Evolutionary conservation across 257 asterid genomes (phyloP).

Genomic region (Ajuga chamaepitys): DNA sequence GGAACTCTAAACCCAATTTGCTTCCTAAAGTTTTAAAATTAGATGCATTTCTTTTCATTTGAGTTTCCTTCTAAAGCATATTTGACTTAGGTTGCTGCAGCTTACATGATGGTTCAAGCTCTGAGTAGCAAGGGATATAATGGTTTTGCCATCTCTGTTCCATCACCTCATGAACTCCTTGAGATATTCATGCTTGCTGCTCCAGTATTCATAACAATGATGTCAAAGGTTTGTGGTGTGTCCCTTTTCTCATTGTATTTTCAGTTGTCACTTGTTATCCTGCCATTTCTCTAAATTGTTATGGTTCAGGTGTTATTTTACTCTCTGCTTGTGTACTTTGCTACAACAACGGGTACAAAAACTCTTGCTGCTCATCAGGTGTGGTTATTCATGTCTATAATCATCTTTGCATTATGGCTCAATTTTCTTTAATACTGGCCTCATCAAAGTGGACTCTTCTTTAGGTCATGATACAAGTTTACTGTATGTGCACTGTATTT

Average conservation of each 20-base stretch:
- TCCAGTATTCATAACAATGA: conserved; percentile 90
- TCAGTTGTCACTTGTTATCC: conserved; percentile 1
- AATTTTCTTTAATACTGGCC: background rate
- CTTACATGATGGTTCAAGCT: conserved; percentile 79
- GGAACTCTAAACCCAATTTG: background rate
- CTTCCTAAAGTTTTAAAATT: background rate
- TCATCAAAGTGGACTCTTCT: conserved; percentile 4
- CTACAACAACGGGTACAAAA: conserved; percentile 84
- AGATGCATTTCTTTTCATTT: background rate
- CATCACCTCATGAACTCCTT: conserved; percentile 57
- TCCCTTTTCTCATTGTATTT: background rate
- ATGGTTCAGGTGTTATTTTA: conserved; percentile 62
- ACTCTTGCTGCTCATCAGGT: conserved; percentile 94
- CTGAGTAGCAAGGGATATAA: conserved; percentile 73
- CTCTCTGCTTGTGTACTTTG: conserved; percentile 81
- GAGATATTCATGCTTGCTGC: conserved; percentile 81
- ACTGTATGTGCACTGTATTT: conserved; percentile 72
- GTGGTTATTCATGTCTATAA: conserved; percentile 8
- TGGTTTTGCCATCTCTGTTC: conserved; percentile 76
- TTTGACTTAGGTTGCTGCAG: conserved; percentile 79
- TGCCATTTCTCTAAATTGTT: conserved; percentile 19
- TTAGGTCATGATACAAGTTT: conserved; percentile 90
- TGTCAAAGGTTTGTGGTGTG: conserved; percentile 64
- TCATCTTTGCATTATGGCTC: background rate
- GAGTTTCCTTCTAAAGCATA: conserved; percentile 6